A percentile compares a stretch with the other conserved stretches of the same genome.
Evolutionary conservation across 352 stramenopile genomes (phyloP).

Genomic region (Globisporangium yorkense): DNA sequence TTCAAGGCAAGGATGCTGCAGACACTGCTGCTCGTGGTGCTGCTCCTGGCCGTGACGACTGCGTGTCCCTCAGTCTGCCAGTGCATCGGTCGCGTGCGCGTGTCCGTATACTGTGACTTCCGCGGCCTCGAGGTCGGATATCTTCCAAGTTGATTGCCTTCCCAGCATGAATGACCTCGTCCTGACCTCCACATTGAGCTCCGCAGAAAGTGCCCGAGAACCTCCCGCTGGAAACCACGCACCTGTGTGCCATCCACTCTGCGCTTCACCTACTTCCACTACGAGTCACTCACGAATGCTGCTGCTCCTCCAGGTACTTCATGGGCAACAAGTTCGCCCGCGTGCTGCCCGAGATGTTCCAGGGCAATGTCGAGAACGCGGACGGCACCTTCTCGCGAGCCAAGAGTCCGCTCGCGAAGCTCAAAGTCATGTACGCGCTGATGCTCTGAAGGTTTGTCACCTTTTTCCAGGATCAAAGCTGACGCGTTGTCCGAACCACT

Average conservation of each 20-base stretch:
- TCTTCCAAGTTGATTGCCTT: background rate
- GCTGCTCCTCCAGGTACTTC: slow-evolving; percentile 31
- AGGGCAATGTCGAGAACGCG: slow-evolving; percentile 45
- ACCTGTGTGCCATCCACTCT: slow-evolving; percentile 37
- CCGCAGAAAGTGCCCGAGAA: slow-evolving; percentile 44
- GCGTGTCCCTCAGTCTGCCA: slow-evolving; percentile 48
- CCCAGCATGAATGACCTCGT: slow-evolving; percentile 3
- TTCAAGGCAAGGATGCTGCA: background rate
- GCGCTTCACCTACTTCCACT: slow-evolving; percentile 4
- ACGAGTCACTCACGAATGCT: background rate
- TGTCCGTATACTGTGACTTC: slow-evolving; percentile 78
- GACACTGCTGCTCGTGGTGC: background rate
- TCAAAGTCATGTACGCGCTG: slow-evolving; percentile 59
- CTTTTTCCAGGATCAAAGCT: too few species aligned
- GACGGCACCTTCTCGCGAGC: slow-evolving; percentile 39
- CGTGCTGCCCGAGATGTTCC: slow-evolving; percentile 63
- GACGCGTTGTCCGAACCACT: background rate
- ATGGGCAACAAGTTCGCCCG: slow-evolving; percentile 67
- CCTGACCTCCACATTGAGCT: slow-evolving; percentile 1
- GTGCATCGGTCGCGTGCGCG: slow-evolving; percentile 55
- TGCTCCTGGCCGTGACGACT: too few species aligned
- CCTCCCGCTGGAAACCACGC: slow-evolving; percentile 61
- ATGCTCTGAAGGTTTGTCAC: background rate
- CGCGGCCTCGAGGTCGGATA: slow-evolving; percentile 33
- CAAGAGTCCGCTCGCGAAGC: slow-evolving; percentile 40